Percentiles rank a stretch among this genome's conserved stretches.
Evolutionary conservation across 257 asterid species (phyloP).

Genomic region (Eucommia ulmoides): DNA sequence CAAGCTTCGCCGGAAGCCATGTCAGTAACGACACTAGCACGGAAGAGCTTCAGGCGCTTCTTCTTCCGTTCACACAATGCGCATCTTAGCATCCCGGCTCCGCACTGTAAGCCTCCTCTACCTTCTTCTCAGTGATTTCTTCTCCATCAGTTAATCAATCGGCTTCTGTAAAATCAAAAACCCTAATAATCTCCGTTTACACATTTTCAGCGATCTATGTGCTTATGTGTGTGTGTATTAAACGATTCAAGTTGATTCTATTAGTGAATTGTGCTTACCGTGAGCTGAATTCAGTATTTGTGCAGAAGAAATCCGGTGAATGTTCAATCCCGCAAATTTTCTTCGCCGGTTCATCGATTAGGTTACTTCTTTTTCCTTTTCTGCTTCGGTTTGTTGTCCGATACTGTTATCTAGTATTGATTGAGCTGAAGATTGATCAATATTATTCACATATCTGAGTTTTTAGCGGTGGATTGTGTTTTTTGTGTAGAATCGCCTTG

Average conservation of each 20-base stretch:
- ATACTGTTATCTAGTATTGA: too few relatives aligned
- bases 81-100: background rate
- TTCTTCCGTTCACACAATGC: background rate
- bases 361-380: slow-evolving; percentile 15
- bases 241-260: background rate
- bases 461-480: too few relatives aligned
- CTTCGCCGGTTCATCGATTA: slow-evolving; percentile 32
- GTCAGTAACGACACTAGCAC: background rate
- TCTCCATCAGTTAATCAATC: background rate
- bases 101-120: background rate
- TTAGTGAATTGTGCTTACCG: background rate
- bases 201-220: background rate
- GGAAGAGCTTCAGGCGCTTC: background rate
- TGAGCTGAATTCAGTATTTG: slow-evolving; percentile 32
- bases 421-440: too few relatives aligned
- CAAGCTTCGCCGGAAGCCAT: background rate
- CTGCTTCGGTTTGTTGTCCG: background rate
- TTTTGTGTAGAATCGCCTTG: too few relatives aligned
- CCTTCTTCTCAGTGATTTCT: background rate
- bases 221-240: background rate
- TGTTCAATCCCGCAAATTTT: slow-evolving; percentile 35
- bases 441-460: too few relatives aligned
- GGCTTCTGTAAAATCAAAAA: background rate
- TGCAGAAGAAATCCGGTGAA: slow-evolving; percentile 32
- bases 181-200: background rate